A percentile compares a stretch with the other conserved stretches of the same genome.
Conservation (phyloP, 768 basidiomycete species). For the Galerina marginata region DNA sequence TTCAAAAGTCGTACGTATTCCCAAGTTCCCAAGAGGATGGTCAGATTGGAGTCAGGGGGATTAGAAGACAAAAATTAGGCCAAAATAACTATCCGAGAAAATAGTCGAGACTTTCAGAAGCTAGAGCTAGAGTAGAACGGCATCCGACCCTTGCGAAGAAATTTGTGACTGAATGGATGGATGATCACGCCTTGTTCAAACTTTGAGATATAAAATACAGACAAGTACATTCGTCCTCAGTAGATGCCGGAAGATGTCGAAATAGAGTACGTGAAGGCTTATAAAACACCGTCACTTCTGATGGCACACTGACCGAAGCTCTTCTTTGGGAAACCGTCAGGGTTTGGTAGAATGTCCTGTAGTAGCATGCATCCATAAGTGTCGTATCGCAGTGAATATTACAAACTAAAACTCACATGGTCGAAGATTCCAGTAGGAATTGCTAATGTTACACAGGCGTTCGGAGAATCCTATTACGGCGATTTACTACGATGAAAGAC, state of each 20-base stretch:
- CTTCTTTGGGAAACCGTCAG: constrained; percentile 62
- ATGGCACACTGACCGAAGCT: constrained; percentile 72
- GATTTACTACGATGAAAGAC: not conserved
- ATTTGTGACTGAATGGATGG: too few species aligned
- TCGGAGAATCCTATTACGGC: constrained; percentile 64
- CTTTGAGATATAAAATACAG: not conserved
- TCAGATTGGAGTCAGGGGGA: too few species aligned
- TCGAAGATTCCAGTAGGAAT: constrained; percentile 83
- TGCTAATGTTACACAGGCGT: constrained; percentile 77
- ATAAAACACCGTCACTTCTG: constrained; percentile 60
- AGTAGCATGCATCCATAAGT: not conserved
- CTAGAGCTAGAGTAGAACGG: too few species aligned
- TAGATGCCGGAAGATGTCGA: too few species aligned
- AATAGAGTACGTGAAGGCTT: not conserved
- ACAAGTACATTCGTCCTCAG: not conserved
- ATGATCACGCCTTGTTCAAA: not conserved
- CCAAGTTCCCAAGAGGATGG: too few species aligned
- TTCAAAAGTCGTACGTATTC: too few species aligned
- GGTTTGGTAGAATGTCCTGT: constrained; percentile 72
- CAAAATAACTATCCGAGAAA: too few species aligned
- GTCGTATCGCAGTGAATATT: not conserved
- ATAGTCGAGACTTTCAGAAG: too few species aligned
- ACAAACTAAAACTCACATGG: constrained; percentile 45
- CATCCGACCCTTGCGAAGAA: not conserved
- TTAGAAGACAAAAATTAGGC: too few species aligned